Evolutionary conservation across 2,329 filamentous ascomycete species (phyloP).

Genomic region (Colletotrichum sp.): DNA sequence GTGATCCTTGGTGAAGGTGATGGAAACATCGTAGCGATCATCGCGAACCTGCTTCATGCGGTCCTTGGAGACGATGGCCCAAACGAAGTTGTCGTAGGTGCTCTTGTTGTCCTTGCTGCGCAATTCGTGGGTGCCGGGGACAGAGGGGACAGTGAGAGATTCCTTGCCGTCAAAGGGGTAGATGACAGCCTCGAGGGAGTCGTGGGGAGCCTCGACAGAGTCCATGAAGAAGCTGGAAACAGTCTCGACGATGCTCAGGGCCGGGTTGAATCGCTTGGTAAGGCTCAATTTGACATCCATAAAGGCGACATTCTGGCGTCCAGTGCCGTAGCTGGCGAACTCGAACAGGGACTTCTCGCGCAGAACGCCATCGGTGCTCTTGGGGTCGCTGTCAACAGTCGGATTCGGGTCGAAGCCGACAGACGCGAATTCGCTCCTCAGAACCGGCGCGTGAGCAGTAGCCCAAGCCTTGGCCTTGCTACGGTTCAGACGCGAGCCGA

Average conservation of each 20-base stretch:
- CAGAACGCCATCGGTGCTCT: slow-evolving; percentile 55
- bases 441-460: slow-evolving; percentile 70
- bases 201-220: slow-evolving; percentile 69
- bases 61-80: slow-evolving; percentile 94
- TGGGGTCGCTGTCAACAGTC: slow-evolving; percentile 49
- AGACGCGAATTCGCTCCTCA: slow-evolving; percentile 83
- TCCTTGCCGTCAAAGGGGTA: slow-evolving; percentile 96
- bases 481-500: slow-evolving; percentile 82
- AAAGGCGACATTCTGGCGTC: slow-evolving; percentile 91
- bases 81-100: slow-evolving; percentile 89
- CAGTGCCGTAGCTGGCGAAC: slow-evolving; percentile 86
- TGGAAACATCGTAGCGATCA: slow-evolving; percentile 91
- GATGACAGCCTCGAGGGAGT: slow-evolving; percentile 76
- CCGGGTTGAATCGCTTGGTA: slow-evolving; percentile 86
- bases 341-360: slow-evolving; percentile 90
- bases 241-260: slow-evolving; percentile 65
- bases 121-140: slow-evolving; percentile 64
- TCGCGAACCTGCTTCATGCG: slow-evolving; percentile 88
- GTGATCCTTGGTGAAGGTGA: slow-evolving; percentile 93
- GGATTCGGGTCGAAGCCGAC: slow-evolving; percentile 77
- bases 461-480: slow-evolving; percentile 83
- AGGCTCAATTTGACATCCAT: slow-evolving; percentile 84
- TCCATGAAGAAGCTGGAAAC: slow-evolving; percentile 81
- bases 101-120: slow-evolving; percentile 65
- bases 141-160: slow-evolving; percentile 72